Conservation (phyloP, 2,329 filamentous ascomycete genomes). For the Aspergillus fischeri region DNA sequence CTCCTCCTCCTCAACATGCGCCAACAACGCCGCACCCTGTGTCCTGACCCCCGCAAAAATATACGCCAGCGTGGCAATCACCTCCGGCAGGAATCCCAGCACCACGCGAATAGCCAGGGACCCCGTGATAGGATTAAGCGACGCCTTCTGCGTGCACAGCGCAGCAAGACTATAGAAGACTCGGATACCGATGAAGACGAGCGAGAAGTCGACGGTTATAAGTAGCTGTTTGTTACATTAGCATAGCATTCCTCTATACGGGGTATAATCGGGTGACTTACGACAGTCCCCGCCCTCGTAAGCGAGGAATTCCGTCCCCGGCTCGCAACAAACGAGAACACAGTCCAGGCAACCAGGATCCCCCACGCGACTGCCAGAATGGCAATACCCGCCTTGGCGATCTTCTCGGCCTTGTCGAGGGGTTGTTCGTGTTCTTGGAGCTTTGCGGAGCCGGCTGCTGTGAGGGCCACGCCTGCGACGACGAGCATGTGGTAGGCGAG, state of each 20-base stretch:
- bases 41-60: constrained; percentile 22
- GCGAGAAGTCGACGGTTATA: not conserved
- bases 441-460: constrained; percentile 10
- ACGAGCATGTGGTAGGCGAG: constrained; percentile 13
- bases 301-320: not conserved
- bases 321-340: constrained; percentile 3
- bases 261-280: not conserved
- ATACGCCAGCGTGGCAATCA: constrained; percentile 16
- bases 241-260: not conserved
- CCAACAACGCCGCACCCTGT: not conserved
- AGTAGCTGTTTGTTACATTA: not conserved
- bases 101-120: constrained; percentile 18
- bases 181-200: constrained; percentile 22
- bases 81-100: constrained; percentile 25
- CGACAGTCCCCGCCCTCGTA: not conserved
- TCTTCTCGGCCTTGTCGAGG: constrained; percentile 8
- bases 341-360: constrained; percentile 7
- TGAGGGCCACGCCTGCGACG: constrained; percentile 11
- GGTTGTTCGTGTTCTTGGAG: constrained; percentile 9
- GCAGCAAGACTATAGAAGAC: constrained; percentile 22
- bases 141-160: constrained; percentile 13
- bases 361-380: constrained; percentile 11
- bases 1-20: not conserved
- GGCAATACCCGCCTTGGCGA: constrained; percentile 11
- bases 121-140: constrained; percentile 20